A percentile compares a stretch with the other conserved stretches of the same genome.
Evolutionary conservation across 2,329 filamentous ascomycete species (phyloP).

Genomic region (Colletotrichum melonis): DNA sequence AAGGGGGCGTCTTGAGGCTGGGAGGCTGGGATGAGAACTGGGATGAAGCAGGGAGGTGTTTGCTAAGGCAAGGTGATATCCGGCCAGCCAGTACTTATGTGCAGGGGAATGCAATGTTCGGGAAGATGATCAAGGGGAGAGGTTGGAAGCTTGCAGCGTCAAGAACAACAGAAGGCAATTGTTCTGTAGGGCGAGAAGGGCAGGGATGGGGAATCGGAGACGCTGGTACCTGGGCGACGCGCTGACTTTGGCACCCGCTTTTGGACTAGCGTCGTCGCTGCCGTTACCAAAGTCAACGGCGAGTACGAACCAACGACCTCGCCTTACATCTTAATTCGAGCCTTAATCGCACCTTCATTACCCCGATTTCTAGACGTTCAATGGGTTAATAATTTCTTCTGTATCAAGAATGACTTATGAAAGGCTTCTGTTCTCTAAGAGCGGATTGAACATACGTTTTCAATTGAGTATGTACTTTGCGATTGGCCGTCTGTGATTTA

Average conservation of each 20-base stretch:
- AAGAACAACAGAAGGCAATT: slow-evolving; percentile 26
- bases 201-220: slow-evolving; percentile 22
- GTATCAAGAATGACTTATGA: background rate
- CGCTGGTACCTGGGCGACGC: slow-evolving; percentile 35
- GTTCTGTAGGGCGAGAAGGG: slow-evolving; percentile 25
- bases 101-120: background rate
- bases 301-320: slow-evolving; percentile 9
- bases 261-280: slow-evolving; percentile 31
- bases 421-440: background rate
- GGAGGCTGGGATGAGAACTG: background rate
- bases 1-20: slow-evolving; percentile 1
- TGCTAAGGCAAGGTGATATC: background rate
- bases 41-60: slow-evolving; percentile 14
- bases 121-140: slow-evolving; percentile 21
- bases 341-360: background rate
- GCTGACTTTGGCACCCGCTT: slow-evolving; percentile 16
- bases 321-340: background rate
- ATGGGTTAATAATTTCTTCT: background rate
- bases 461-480: too few species aligned
- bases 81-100: slow-evolving; percentile 9
- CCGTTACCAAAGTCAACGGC: slow-evolving; percentile 18
- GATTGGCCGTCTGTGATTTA: too few species aligned
- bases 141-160: slow-evolving; percentile 6
- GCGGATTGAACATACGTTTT: too few species aligned
- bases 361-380: background rate